These are phyloP conservation scores for Penicillium palitans DNA, from an alignment of 2,329 filamentous ascomycete species.

Conservation along the genomic window DNA sequence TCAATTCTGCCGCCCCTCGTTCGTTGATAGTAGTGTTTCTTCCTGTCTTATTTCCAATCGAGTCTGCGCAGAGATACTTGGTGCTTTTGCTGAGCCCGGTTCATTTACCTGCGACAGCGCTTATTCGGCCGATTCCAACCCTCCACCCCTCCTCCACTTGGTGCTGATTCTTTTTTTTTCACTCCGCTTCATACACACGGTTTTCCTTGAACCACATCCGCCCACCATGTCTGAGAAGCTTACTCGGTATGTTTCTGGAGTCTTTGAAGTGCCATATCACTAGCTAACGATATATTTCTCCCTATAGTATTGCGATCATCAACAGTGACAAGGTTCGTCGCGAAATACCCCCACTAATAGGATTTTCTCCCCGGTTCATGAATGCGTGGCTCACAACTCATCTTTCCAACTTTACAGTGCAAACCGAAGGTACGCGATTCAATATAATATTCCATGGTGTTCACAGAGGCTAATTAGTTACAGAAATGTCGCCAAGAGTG, in stretches of 20 bases:
- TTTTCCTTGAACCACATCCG: conserved; percentile 24
- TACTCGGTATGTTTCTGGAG: conserved; percentile 69
- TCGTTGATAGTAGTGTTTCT: conserved; percentile 20
- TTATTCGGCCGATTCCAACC: conserved; percentile 1
- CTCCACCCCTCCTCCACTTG: neutral
- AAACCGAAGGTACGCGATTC: conserved; percentile 71
- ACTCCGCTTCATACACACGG: conserved; percentile 14
- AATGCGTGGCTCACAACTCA: conserved; percentile 42
- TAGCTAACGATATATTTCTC: conserved; percentile 18
- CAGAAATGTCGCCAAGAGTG: conserved; percentile 99
- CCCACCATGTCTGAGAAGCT: conserved; percentile 84
- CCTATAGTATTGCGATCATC: conserved; percentile 89
- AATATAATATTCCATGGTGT: neutral
- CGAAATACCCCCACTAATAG: conserved; percentile 33
- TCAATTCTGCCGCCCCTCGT: conserved; percentile 22
- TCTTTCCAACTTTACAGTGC: conserved; percentile 59
- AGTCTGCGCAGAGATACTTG: conserved; percentile 26
- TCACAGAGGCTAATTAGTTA: conserved; percentile 27
- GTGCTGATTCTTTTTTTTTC: conserved; percentile 15
- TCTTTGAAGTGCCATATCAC: neutral
- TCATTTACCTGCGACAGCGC: conserved; percentile 12
- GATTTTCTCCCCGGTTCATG: conserved; percentile 36
- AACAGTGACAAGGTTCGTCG: conserved; percentile 87
- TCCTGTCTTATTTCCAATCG: conserved; percentile 13
- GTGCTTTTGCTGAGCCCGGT: conserved; percentile 22